These are phyloP conservation scores for Pichia heedii DNA, from an alignment of 805 yeast genomes.

Conservation along the genomic window DNA sequence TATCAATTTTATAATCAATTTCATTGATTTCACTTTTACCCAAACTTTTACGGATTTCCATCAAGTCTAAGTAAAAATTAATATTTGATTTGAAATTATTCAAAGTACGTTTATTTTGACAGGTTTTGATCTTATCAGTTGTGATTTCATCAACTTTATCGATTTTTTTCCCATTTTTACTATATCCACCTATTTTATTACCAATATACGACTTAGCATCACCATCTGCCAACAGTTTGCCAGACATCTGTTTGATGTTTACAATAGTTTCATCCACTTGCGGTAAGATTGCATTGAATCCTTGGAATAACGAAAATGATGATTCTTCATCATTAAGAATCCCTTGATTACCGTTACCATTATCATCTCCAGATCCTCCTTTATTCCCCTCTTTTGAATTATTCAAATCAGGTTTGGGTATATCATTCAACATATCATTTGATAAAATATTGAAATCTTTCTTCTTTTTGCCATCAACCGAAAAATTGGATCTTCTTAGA, in stretches of 20 bases:
- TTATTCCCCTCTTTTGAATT: conserved; percentile 1
- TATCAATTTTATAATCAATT: conserved; percentile 47
- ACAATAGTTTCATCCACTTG: conserved; percentile 37
- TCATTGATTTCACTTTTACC: conserved; percentile 59
- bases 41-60: conserved; percentile 55
- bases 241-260: conserved; percentile 3
- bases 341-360: no score
- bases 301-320: conserved; percentile 54
- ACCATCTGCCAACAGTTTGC: not conserved
- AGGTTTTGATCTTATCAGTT: conserved; percentile 31
- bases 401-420: conserved; percentile 30
- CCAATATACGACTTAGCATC: conserved; percentile 2
- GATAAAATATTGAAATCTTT: conserved; percentile 47
- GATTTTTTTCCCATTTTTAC: not conserved
- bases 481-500: conserved; percentile 5
- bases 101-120: conserved; percentile 29
- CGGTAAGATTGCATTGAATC: conserved; percentile 52
- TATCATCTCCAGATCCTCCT: not conserved
- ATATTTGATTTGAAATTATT: conserved; percentile 33
- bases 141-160: conserved; percentile 29
- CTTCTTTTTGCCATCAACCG: conserved; percentile 7
- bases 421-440: conserved; percentile 48
- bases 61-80: conserved; percentile 39
- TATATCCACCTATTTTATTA: not conserved
- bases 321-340: not conserved